Conservation (phyloP, 345 rosid species). For the Conringia planisiliqua region DNA sequence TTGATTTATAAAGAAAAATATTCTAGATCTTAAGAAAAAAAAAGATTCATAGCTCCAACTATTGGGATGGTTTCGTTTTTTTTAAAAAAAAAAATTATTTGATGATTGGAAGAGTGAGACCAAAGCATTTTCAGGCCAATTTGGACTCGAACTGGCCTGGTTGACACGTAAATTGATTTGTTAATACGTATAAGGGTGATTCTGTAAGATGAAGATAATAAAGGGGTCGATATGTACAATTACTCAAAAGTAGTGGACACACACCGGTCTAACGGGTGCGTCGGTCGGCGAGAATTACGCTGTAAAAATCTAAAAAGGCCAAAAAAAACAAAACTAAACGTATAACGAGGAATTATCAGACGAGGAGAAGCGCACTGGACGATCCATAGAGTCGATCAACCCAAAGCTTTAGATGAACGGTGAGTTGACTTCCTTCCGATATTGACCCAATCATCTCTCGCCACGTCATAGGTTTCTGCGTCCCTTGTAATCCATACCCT, state of each 20-base stretch:
- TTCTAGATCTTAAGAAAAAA: no score
- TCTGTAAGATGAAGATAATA: background rate
- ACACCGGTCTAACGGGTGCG: constrained; percentile 16
- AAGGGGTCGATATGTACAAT: background rate
- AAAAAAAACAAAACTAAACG: background rate
- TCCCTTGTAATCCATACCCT: constrained; percentile 33
- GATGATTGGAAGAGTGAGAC: background rate
- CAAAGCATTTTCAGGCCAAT: background rate
- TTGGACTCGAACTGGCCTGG: background rate
- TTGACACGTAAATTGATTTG: background rate
- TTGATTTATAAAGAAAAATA: no score
- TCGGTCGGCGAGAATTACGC: constrained; percentile 18
- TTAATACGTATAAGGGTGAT: background rate
- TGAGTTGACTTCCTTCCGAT: constrained; percentile 25
- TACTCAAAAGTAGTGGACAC: constrained; percentile 4
- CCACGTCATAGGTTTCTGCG: constrained; percentile 35
- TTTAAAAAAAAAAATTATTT: no score
- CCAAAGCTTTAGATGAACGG: constrained; percentile 30
- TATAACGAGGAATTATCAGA: constrained; percentile 29
- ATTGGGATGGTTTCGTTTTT: background rate
- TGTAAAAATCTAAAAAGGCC: background rate
- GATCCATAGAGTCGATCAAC: constrained; percentile 21
- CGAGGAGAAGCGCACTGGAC: constrained; percentile 34
- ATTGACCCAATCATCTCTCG: constrained; percentile 24
- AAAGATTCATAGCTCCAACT: no score